Evolutionary conservation across 169 alveolate genomes (phyloP), one percentile per base, ranked within the genome.

Genomic region (Cyclospora cayetanensis): DNA sequence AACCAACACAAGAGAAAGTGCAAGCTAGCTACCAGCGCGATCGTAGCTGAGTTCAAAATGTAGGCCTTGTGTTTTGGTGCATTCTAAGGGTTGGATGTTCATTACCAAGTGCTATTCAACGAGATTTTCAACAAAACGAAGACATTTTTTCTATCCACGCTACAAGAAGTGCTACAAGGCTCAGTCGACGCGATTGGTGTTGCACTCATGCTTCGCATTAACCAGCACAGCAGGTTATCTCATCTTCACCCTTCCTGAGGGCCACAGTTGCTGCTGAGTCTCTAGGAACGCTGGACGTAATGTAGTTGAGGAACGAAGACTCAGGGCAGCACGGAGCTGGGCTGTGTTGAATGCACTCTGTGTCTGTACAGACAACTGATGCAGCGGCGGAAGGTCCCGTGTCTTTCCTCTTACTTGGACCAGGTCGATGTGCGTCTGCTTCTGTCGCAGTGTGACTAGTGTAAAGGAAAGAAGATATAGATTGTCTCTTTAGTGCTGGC

Each of bases 181-280:
- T 46, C 82, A 11, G 22, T 35, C 55, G 95, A 93, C 90, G 37
- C 93, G 0, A 27, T 93, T 35, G 93, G 92, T 0, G 25, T 93
- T 35, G 63, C 77, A n/a, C 82, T 92, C 22, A 92, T 92, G 95
- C 86, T 80, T 80, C 86, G 79, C 76, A 50, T 90, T 4, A 79
- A 53, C 37, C 80, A 90, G 43, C 60, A 37, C 52, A 90, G 52
- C 55, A 37, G 91, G 94, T 89, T 5, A 1, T 18, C 2, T 4
- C 43, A 5, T 29, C 12, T 29, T 4, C 25, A 39, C 41, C 15
- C 25, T 4, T 46, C 25, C 39, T 22, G 68, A n/a, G 60, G 22
- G 37, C 68, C 27, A 41, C 37, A 15, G 53, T 42, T 2, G 42
- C 66, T 76, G 66, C 60, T 29, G 53, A 41, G 11, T 39, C 2